phyloP scores from a whole-genome alignment of 2,329 filamentous ascomycete genomes.

The Pseudogymnoascus sp. region DNA sequence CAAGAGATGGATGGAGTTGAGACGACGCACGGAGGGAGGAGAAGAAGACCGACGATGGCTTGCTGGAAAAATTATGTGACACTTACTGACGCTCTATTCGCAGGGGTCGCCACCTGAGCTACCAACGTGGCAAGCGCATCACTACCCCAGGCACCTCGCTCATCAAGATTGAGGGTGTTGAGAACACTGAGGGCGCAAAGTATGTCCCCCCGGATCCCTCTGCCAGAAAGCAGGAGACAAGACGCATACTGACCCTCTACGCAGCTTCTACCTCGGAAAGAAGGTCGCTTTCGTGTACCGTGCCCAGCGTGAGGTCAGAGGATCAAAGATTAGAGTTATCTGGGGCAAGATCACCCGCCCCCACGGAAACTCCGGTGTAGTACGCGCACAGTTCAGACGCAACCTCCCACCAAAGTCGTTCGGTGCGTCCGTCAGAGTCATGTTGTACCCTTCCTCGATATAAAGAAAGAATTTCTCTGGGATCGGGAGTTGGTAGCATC shows the following conservation, averaged over 20 bases:
- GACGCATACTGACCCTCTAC: constrained; percentile 17
- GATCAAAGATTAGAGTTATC: constrained; percentile 97
- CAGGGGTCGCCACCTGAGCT: constrained; percentile 97
- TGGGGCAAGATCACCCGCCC: constrained; percentile 97
- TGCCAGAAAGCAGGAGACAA: background rate
- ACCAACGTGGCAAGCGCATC: constrained; percentile 90
- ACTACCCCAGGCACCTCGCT: constrained; percentile 85
- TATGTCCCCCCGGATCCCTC: constrained; percentile 38
- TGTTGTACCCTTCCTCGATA: constrained; percentile 98
- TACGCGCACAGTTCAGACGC: constrained; percentile 92
- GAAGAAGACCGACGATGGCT: constrained; percentile 17
- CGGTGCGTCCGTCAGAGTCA: constrained; percentile 90
- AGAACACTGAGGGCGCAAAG: constrained; percentile 80
- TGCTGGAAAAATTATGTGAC: background rate
- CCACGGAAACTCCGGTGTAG: constrained; percentile 96
- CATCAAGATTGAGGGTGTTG: constrained; percentile 98
- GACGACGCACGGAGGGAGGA: background rate
- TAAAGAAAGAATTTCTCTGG: constrained; percentile 51
- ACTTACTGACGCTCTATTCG: constrained; percentile 13
- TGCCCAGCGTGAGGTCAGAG: constrained; percentile 86
- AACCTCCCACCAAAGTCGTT: constrained; percentile 96
- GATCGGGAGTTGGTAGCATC: constrained; percentile 40
- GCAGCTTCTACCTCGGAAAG: constrained; percentile 91
- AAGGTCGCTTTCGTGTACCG: constrained; percentile 98
- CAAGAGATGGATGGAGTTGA: constrained; percentile 13